Evolutionary conservation across 2,329 filamentous ascomycete species (phyloP).

Genomic region (Pestalotiopsis fici): DNA sequence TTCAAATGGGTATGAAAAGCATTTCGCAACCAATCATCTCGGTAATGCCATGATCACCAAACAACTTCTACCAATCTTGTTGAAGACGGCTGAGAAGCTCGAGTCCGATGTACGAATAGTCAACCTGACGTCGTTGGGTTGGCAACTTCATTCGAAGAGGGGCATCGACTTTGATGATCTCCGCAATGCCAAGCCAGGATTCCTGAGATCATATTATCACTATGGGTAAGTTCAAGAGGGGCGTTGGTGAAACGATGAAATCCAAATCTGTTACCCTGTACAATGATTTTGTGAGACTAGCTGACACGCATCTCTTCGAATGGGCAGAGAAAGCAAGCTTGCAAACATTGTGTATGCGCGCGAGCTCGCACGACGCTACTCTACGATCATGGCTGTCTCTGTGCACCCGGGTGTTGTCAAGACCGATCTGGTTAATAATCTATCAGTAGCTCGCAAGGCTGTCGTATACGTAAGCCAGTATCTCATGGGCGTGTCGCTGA

Average conservation of each 20-base stretch:
- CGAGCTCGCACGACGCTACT: constrained; percentile 15
- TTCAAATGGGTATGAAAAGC: constrained; percentile 38
- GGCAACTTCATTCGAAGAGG: not conserved
- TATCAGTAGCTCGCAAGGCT: constrained; percentile 24
- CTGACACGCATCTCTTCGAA: not conserved
- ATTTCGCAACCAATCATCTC: constrained; percentile 45
- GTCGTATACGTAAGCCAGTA: constrained; percentile 36
- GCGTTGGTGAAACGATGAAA: too few relatives aligned
- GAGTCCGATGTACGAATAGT: constrained; percentile 16
- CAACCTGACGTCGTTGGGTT: constrained; percentile 10
- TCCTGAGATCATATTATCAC: constrained; percentile 4
- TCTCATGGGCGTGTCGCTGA: constrained; percentile 18
- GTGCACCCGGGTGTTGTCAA: constrained; percentile 10
- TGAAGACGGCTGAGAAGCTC: constrained; percentile 5
- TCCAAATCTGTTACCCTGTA: too few relatives aligned
- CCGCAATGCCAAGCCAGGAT: constrained; percentile 1
- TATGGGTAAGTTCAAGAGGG: constrained; percentile 11
- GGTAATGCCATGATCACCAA: constrained; percentile 40
- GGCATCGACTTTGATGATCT: constrained; percentile 14
- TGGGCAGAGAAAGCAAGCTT: constrained; percentile 24
- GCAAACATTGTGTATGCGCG: constrained; percentile 14
- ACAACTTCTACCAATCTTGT: constrained; percentile 12
- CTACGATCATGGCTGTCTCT: constrained; percentile 6
- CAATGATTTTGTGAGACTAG: too few relatives aligned
- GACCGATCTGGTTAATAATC: constrained; percentile 19